Percentiles rank a stretch among this genome's conserved stretches.
phyloP scores from a whole-genome alignment of 495 filamentous ascomycete species.

The Penicillium crystallinum region DNA sequence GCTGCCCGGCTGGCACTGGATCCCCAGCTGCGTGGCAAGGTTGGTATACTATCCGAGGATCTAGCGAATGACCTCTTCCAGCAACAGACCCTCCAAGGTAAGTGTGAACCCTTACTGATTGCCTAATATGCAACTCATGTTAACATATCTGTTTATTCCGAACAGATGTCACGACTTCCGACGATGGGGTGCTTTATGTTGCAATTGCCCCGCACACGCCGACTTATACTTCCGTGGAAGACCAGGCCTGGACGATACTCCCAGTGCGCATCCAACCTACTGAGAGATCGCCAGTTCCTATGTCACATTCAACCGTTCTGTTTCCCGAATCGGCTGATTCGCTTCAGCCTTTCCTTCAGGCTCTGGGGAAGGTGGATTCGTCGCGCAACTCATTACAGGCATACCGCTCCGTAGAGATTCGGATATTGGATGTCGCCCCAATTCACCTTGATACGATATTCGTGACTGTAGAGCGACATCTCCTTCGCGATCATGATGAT shows the following conservation, averaged over 20 bases:
- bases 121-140: background rate
- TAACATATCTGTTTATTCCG: background rate
- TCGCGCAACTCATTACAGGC: constrained; percentile 48
- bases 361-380: constrained; percentile 56
- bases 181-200: constrained; percentile 51
- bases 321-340: constrained; percentile 78
- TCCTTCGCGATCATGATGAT: constrained; percentile 57
- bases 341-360: constrained; percentile 67
- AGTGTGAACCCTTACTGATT: constrained; percentile 9
- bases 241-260: constrained; percentile 75
- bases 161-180: constrained; percentile 16
- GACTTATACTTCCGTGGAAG: constrained; percentile 51
- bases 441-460: constrained; percentile 76
- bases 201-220: constrained; percentile 81
- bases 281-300: constrained; percentile 66
- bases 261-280: constrained; percentile 65
- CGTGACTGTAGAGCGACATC: constrained; percentile 76
- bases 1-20: constrained; percentile 66
- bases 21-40: constrained; percentile 79
- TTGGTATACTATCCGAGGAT: constrained; percentile 82
- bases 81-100: constrained; percentile 37
- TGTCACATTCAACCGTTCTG: constrained; percentile 71
- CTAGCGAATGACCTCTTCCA: constrained; percentile 79
- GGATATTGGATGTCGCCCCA: constrained; percentile 74
- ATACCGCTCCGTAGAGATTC: constrained; percentile 67